Conservation (phyloP, 805 yeast genomes). For the Suhomyces pyralidae region DNA sequence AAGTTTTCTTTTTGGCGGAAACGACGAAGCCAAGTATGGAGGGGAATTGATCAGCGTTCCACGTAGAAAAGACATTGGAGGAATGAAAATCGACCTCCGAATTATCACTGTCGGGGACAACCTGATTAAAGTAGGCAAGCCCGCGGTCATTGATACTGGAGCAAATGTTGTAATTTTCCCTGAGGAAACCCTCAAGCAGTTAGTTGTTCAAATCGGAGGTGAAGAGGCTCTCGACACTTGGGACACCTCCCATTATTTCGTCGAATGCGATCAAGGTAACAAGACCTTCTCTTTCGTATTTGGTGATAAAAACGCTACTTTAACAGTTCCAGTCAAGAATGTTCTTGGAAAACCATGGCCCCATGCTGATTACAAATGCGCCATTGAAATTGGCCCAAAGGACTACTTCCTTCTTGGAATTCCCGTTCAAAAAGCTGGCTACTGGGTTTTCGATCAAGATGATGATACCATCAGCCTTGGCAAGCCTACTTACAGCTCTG, state of each 20-base stretch:
- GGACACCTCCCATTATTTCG: neutral
- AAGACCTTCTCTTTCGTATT: neutral
- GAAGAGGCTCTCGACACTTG: neutral
- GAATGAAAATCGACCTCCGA: neutral
- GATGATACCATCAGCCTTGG: neutral
- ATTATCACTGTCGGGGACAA: neutral
- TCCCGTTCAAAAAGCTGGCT: neutral
- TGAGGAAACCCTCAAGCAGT: neutral
- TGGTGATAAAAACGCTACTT: neutral
- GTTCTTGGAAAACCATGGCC: neutral
- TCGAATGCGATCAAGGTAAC: neutral
- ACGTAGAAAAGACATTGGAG: neutral
- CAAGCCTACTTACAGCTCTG: neutral
- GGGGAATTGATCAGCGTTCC: constrained; percentile 6
- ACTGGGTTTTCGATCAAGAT: neutral
- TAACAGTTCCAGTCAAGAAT: neutral
- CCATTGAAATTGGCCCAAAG: neutral
- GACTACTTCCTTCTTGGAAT: neutral
- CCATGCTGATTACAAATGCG: neutral
- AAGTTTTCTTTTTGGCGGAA: constrained; percentile 18
- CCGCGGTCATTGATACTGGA: neutral
- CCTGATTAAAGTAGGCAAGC: neutral
- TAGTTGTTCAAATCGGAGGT: neutral
- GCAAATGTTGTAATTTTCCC: neutral
- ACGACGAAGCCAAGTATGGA: constrained; percentile 16